These are phyloP conservation scores for Microsporum audouinii DNA, from an alignment of 2,329 filamentous ascomycete genomes.

Conservation along the genomic window DNA sequence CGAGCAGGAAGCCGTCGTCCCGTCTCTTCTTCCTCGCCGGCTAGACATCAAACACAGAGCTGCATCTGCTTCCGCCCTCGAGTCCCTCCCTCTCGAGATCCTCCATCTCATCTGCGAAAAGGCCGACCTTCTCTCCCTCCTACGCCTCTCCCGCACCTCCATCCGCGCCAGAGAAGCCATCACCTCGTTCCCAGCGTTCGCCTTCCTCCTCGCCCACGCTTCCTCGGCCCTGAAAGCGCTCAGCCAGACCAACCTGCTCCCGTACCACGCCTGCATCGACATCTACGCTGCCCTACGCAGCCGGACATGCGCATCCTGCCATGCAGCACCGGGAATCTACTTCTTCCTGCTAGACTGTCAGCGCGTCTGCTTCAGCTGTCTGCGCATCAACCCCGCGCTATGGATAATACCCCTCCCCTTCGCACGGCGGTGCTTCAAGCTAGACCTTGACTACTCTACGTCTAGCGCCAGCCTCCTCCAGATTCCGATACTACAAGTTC, in stretches of 20 bases:
- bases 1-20: neutral
- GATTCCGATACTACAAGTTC: neutral
- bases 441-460: neutral
- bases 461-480: neutral
- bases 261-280: neutral
- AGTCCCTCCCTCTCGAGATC: conserved; percentile 16
- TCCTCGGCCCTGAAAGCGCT: conserved; percentile 17
- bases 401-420: neutral
- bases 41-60: neutral
- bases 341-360: conserved; percentile 25
- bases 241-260: neutral
- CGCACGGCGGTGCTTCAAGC: neutral
- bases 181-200: conserved; percentile 26
- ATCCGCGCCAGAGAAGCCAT: conserved; percentile 19
- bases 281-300: neutral
- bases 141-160: conserved; percentile 21
- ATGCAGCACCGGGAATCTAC: conserved; percentile 18
- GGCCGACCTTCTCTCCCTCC: conserved; percentile 18
- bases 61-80: neutral
- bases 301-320: conserved; percentile 1
- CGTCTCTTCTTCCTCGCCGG: neutral
- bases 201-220: conserved; percentile 35
- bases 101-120: conserved; percentile 21
- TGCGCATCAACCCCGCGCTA: conserved; percentile 9
- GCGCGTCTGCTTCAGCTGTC: conserved; percentile 24